These are phyloP conservation scores for Aspergillus calidoustus DNA, from an alignment of 2,329 filamentous ascomycete genomes.

Conservation along the genomic window DNA sequence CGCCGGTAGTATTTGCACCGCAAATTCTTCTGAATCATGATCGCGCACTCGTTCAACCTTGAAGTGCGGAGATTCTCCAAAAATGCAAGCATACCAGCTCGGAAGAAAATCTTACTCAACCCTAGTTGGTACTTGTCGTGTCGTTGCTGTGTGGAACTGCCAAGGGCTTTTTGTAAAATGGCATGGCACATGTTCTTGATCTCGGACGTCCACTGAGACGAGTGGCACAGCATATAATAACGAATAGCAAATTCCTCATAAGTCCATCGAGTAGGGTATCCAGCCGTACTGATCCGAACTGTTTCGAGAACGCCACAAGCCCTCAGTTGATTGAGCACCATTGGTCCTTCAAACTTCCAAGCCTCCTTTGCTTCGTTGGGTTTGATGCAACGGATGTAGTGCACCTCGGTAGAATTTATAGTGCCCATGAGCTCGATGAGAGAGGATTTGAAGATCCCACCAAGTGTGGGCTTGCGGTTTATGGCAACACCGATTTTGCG, in stretches of 20 bases:
- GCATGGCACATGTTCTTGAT: slow-evolving; percentile 93
- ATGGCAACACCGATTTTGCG: slow-evolving; percentile 90
- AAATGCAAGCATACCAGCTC: slow-evolving; percentile 97
- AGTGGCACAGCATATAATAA: slow-evolving; percentile 97
- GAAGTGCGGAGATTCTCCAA: slow-evolving; percentile 91
- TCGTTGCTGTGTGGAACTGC: slow-evolving; percentile 72
- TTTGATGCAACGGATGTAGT: slow-evolving; percentile 99
- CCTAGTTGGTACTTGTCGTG: slow-evolving; percentile 96
- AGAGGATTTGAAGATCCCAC: slow-evolving; percentile 98
- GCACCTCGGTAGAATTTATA: slow-evolving; percentile 96
- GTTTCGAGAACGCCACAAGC: slow-evolving; percentile 99
- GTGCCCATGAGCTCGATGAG: slow-evolving; percentile 97
- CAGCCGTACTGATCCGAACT: slow-evolving; percentile 94
- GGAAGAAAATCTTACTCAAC: slow-evolving; percentile 98
- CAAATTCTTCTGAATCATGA: slow-evolving; percentile 99
- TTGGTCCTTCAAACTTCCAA: slow-evolving; percentile 98
- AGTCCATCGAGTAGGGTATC: slow-evolving; percentile 97
- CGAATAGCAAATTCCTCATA: slow-evolving; percentile 97
- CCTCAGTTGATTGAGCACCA: slow-evolving; percentile 95
- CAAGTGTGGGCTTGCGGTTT: slow-evolving; percentile 93
- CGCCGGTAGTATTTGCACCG: slow-evolving; percentile 93
- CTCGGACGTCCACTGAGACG: slow-evolving; percentile 86
- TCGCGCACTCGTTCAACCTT: slow-evolving; percentile 88
- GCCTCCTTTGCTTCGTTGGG: slow-evolving; percentile 95
- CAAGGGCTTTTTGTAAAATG: slow-evolving; percentile 86